A percentile compares a stretch with the other conserved stretches of the same genome.
These are phyloP conservation scores for Fusarium avenaceum DNA, from an alignment of 2,329 filamentous ascomycete species.

Conservation along the genomic window DNA sequence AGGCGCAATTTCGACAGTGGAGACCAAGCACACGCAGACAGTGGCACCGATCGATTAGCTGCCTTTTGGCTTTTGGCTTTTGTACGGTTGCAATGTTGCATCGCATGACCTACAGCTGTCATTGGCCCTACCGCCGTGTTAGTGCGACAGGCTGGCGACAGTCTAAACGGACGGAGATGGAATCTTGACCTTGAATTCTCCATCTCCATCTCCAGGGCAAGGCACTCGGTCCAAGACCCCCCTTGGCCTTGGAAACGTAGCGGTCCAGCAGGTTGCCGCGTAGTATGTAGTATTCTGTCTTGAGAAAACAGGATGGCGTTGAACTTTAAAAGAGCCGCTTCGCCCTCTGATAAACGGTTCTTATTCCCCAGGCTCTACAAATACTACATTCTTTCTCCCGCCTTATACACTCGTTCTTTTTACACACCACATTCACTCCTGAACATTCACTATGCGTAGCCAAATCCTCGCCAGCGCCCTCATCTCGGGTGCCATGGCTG, in stretches of 20 bases:
- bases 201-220: constrained; percentile 8
- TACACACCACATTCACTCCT: not conserved
- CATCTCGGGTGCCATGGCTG: constrained; percentile 56
- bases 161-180: constrained; percentile 12
- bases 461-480: constrained; percentile 47
- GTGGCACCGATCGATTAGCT: constrained; percentile 14
- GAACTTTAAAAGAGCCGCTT: constrained; percentile 41
- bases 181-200: not conserved
- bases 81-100: constrained; percentile 26
- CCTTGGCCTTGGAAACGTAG: not conserved
- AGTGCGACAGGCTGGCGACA: constrained; percentile 16
- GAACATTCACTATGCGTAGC: constrained; percentile 38
- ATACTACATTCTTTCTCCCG: constrained; percentile 8
- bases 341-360: constrained; percentile 10
- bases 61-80: not conserved
- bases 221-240: not conserved
- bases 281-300: not conserved
- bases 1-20: constrained; percentile 43
- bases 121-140: constrained; percentile 10
- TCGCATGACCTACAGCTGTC: not conserved
- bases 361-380: constrained; percentile 3
- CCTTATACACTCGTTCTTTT: constrained; percentile 14
- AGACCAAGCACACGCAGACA: constrained; percentile 11
- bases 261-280: not conserved
- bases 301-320: not conserved